Evolutionary conservation across 2,329 filamentous ascomycete genomes (phyloP).

Genomic region (Biscogniauxia sp.): DNA sequence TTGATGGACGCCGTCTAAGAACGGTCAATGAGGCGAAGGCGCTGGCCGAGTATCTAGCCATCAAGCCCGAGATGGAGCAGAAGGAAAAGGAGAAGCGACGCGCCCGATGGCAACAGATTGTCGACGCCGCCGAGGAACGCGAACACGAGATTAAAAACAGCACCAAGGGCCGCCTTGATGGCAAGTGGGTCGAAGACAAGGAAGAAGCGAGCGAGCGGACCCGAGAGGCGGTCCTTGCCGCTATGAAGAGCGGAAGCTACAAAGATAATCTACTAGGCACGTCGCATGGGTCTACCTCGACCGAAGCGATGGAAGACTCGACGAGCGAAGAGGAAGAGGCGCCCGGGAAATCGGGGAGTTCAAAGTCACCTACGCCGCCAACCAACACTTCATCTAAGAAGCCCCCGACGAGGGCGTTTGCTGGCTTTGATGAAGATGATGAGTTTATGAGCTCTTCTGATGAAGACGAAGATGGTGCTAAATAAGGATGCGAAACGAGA

Average conservation of each 20-base stretch:
- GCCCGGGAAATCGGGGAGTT: conserved; percentile 39
- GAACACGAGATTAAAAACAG: conserved; percentile 81
- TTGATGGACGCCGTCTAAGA: conserved; percentile 84
- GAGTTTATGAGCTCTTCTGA: conserved; percentile 69
- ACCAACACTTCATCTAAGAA: conserved; percentile 41
- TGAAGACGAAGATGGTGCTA: conserved; percentile 45
- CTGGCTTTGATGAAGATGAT: conserved; percentile 78
- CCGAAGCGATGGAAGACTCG: conserved; percentile 32
- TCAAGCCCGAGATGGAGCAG: conserved; percentile 96
- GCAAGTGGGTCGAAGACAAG: conserved; percentile 93
- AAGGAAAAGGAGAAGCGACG: conserved; percentile 86
- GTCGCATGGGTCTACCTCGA: conserved; percentile 47
- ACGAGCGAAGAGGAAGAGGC: conserved; percentile 35
- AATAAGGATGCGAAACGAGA: conserved; percentile 12
- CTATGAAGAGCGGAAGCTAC: conserved; percentile 63
- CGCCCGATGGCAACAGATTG: conserved; percentile 83
- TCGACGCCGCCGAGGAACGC: conserved; percentile 77
- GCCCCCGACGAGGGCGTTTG: conserved; percentile 51
- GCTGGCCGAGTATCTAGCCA: conserved; percentile 87
- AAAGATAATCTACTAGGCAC: conserved; percentile 58
- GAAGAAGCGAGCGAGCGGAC: conserved; percentile 86
- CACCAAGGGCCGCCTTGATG: conserved; percentile 70
- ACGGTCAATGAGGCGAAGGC: conserved; percentile 96
- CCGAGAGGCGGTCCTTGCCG: conserved; percentile 68
- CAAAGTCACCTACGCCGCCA: conserved; percentile 49